These are phyloP conservation scores for Saccharomycopsis synnaedendra DNA, from an alignment of 805 yeast genomes.

Conservation along the genomic window DNA sequence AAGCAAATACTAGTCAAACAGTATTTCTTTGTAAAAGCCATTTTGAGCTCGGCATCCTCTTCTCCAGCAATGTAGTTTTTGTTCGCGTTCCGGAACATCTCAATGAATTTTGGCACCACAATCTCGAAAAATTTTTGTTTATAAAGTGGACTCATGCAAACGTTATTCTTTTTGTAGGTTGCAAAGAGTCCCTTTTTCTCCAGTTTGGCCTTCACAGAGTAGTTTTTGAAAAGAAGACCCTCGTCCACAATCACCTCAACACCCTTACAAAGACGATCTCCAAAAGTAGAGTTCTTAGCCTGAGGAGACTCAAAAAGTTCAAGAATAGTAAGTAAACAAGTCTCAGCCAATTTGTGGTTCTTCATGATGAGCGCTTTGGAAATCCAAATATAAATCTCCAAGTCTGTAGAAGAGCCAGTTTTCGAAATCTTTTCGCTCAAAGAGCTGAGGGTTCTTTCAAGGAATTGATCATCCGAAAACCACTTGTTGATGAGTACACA, in stretches of 20 bases:
- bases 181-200: slow-evolving; percentile 10
- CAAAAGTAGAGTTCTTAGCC: slow-evolving; percentile 17
- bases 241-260: slow-evolving; percentile 62
- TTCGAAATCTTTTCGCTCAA: background rate
- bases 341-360: slow-evolving; percentile 27
- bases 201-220: slow-evolving; percentile 22
- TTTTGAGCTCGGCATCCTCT: background rate
- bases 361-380: slow-evolving; percentile 58
- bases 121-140: slow-evolving; percentile 69
- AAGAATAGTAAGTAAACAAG: no score
- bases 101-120: slow-evolving; percentile 44
- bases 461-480: slow-evolving; percentile 19
- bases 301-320: background rate
- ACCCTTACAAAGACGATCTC: slow-evolving; percentile 36
- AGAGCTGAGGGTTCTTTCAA: background rate
- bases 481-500: slow-evolving; percentile 51
- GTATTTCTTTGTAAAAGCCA: slow-evolving; percentile 28
- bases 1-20: slow-evolving; percentile 58
- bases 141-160: slow-evolving; percentile 39
- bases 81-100: slow-evolving; percentile 26
- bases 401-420: background rate
- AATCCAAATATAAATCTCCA: slow-evolving; percentile 61
- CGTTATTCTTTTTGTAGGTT: background rate
- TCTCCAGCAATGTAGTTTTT: slow-evolving; percentile 1
- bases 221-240: slow-evolving; percentile 37